Percentiles rank a stretch among this genome's conserved stretches.
These are phyloP conservation scores for Yamadazyma insecticola DNA, from an alignment of 805 yeast species.

Conservation along the genomic window DNA sequence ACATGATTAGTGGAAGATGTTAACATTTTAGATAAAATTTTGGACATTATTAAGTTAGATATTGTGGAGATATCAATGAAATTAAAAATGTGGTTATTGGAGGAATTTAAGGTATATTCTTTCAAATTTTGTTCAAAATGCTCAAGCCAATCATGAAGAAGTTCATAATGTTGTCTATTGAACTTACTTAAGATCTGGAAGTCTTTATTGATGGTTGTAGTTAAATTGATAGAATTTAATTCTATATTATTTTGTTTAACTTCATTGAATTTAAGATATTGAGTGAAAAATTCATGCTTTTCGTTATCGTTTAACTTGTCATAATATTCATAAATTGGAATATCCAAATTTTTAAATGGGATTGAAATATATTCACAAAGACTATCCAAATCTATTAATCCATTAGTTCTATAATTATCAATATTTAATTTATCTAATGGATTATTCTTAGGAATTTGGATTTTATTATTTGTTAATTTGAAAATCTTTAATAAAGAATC, in stretches of 20 bases:
- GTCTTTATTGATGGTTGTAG: background rate
- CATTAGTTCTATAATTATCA: conserved; percentile 9
- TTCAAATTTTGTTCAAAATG: no score
- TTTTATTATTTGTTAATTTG: background rate
- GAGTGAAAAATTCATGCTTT: conserved; percentile 17
- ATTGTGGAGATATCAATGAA: no score
- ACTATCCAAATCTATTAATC: conserved; percentile 15
- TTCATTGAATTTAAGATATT: conserved; percentile 19
- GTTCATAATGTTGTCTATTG: no score
- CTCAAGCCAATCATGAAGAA: no score
- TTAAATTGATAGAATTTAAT: conserved; percentile 11
- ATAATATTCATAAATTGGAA: conserved; percentile 17
- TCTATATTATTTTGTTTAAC: conserved; percentile 28
- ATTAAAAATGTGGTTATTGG: no score
- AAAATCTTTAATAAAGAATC: background rate
- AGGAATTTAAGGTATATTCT: no score
- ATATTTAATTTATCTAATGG: conserved; percentile 1
- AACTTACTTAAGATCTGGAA: no score
- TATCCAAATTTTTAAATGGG: conserved; percentile 9
- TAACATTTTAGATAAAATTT: no score
- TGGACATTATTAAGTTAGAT: no score
- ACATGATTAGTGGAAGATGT: no score
- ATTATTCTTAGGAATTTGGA: background rate
- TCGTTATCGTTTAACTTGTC: conserved; percentile 7
- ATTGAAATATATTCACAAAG: conserved; percentile 21